Evolutionary conservation across 2,329 filamentous ascomycete species (phyloP), one percentile per base, ranked within the genome.

Genomic region (Neonectria punicea): DNA sequence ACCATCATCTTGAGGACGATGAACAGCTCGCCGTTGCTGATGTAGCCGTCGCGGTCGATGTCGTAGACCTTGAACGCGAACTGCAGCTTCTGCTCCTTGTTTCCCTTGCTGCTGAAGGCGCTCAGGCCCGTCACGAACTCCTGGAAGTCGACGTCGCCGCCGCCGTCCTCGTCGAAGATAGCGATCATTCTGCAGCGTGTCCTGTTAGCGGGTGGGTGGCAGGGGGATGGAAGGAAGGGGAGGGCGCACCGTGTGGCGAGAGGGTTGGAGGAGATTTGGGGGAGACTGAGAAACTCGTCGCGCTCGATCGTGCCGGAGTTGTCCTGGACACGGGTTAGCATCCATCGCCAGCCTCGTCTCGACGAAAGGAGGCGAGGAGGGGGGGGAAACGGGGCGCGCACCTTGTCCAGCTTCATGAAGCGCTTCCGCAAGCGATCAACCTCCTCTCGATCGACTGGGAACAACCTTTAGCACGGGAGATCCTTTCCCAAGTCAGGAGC

Each of bases 1-100:
- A 99, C 96, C 96, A 99, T 99, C 96, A 99, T 99, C 92, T 99
- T 99, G 76, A 99, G 87, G 77, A 99, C 96, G 76, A 99, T 98
- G 81, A 98, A 99, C 56, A 99, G 88, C 85, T 99, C 96, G 75
- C 96, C 96, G 81, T 99, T 99, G 85, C 93, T 97, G 78, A 99
- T 99, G 83, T 93, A 99, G 25, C 96, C 96, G 80, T 99, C 96
- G 66, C 96, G 93, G 82, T 99, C 96, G 77, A 99, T 98, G 80
- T 99, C 96, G 86, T 99, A 99, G 67, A 99, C 96, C 82, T 98
- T 97, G 89, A 99, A 99, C 49, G 96, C 96, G 78, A 99, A 99
- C 59, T 90, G 91, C 70, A 98, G 87, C 85, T 99, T 99, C 84
- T 99, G 95, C 82, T 98, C 94, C 86, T 99, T 98, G 85, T 98